These are phyloP conservation scores for Cyathus striatus DNA, from an alignment of 768 basidiomycete genomes.

Conservation along the genomic window DNA sequence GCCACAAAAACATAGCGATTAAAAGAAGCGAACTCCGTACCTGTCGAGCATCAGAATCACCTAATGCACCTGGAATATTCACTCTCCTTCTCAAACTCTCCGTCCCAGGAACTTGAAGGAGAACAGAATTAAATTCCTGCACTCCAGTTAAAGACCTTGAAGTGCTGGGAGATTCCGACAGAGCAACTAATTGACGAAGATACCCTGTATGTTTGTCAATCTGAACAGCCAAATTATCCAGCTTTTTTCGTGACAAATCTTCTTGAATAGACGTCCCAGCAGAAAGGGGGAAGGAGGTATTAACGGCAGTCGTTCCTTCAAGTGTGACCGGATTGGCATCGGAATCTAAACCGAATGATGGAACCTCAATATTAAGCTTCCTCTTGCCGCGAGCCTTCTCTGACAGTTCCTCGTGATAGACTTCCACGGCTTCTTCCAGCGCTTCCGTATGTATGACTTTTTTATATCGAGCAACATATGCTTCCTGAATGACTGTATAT, in stretches of 20 bases:
- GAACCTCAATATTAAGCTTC: too few relatives aligned
- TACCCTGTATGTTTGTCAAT: too few relatives aligned
- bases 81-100: neutral
- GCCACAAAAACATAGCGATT: too few relatives aligned
- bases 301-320: neutral
- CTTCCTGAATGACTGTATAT: conserved; percentile 55
- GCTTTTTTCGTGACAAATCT: too few relatives aligned
- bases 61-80: neutral
- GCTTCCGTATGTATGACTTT: conserved; percentile 37
- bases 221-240: too few relatives aligned
- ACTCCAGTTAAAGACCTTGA: too few relatives aligned
- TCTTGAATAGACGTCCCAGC: too few relatives aligned
- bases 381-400: too few relatives aligned
- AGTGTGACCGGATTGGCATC: neutral
- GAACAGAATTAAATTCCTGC: too few relatives aligned
- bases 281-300: neutral
- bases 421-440: neutral
- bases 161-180: too few relatives aligned
- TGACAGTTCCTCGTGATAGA: neutral
- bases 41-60: neutral
- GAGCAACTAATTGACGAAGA: too few relatives aligned
- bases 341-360: too few relatives aligned
- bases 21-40: neutral
- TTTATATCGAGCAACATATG: conserved; percentile 63
- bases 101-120: neutral